Base-by-base conservation (phyloP, 116 monocot species). In the Dioscorea cayenensis region DNA sequence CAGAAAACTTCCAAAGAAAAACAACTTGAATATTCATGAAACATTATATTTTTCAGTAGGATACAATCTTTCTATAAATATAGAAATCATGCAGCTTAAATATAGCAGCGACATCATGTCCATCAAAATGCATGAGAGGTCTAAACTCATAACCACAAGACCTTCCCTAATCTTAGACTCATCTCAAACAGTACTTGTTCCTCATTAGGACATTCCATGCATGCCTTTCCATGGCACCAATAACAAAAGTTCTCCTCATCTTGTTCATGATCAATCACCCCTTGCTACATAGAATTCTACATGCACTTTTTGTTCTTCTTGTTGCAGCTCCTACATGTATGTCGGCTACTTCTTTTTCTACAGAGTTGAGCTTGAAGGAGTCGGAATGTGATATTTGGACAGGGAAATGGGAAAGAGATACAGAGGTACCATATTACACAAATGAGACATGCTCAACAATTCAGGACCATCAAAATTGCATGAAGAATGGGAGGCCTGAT, bases 371-470 rank as follows among this genome's bases (percentile, higher is more conserved):
- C 38, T 29, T 61, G 50, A 36, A 48, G 7, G 13, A 6, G 14
- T 12, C 13, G 16, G 37, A 62, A 12, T 74, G 79, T 38, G 70
- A 79, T 63, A 19, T 69, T 1, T 67, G 64, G 3, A 68, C 14
- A 50, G 81, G 81, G 22, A 25, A 69, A 48, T 81, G 81, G 81
- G 37, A 68, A 7, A 51, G 35, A 14, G 75, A 80, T 28, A 72
- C 49, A 13, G 36, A 76, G 32, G 66, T 28, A 0, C 81, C 81
- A 1, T 68, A 72, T 52, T 85, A 82, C 72, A 70, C 81, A 29
- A 88, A 88, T 62, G 21, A 48, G 32, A 88, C 84, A 10, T 82
- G 71, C 16, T 77, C 74, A 78, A 65, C 36, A 7, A 71, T 74
- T 14, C 82, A 84, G 43, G 71, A 77, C 29, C 65, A 81, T 63